These are phyloP conservation scores for Boletus rubroflammeus DNA, from an alignment of 768 basidiomycete species.

Conservation along the genomic window DNA sequence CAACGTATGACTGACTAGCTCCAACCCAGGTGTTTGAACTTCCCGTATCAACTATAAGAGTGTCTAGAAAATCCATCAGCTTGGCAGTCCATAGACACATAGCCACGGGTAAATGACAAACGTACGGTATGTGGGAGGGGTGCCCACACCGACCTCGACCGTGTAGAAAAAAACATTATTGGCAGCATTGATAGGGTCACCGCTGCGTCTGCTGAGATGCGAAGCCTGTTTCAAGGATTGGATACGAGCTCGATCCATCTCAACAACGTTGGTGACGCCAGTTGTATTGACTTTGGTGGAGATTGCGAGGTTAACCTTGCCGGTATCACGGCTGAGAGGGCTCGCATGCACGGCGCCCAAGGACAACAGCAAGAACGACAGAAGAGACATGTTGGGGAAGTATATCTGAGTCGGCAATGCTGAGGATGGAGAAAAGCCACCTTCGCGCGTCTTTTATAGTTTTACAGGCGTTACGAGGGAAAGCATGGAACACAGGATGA, in stretches of 20 bases:
- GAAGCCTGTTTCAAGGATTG: constrained; percentile 1
- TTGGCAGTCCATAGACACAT: background rate
- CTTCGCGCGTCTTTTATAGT: background rate
- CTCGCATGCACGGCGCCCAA: constrained; percentile 6
- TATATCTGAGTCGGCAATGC: too few relatives aligned
- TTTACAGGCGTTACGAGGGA: background rate
- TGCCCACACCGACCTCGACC: constrained; percentile 25
- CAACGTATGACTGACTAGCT: constrained; percentile 14
- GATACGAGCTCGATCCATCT: constrained; percentile 17
- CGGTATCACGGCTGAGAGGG: constrained; percentile 5
- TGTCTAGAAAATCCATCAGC: constrained; percentile 13
- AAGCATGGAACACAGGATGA: background rate
- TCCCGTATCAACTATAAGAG: constrained; percentile 30
- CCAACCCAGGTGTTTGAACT: constrained; percentile 34
- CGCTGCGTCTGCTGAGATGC: background rate
- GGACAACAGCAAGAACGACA: constrained; percentile 8
- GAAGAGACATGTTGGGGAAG: background rate
- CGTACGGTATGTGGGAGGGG: constrained; percentile 26
- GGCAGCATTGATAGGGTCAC: constrained; percentile 5
- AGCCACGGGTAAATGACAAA: background rate
- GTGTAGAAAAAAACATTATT: constrained; percentile 29
- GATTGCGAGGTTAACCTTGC: constrained; percentile 16
- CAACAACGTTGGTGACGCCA: constrained; percentile 12
- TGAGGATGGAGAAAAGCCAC: background rate
- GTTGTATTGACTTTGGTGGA: constrained; percentile 7